Evolutionary conservation across 2,329 filamentous ascomycete genomes (phyloP).

Genomic region (Aspergillus tanneri): DNA sequence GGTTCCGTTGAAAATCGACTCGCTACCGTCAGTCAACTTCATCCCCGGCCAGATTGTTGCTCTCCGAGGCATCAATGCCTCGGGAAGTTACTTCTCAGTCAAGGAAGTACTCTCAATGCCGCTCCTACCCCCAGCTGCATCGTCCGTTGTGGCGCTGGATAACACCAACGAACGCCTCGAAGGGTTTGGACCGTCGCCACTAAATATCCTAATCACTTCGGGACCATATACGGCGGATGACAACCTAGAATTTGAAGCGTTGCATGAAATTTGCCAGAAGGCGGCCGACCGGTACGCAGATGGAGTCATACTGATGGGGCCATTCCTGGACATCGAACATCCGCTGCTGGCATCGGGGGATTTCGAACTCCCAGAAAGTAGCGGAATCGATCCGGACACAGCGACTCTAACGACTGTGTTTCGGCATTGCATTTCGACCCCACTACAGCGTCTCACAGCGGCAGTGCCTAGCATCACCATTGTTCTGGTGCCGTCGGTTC

Average conservation of each 20-base stretch:
- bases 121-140: slow-evolving; percentile 71
- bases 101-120: slow-evolving; percentile 74
- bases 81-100: slow-evolving; percentile 78
- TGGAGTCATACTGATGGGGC: slow-evolving; percentile 74
- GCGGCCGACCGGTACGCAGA: slow-evolving; percentile 75
- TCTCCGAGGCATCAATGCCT: slow-evolving; percentile 79
- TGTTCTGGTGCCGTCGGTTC: slow-evolving; percentile 76
- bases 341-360: slow-evolving; percentile 79
- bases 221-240: slow-evolving; percentile 92
- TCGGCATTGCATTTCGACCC: slow-evolving; percentile 71
- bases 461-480: slow-evolving; percentile 77
- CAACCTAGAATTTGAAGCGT: slow-evolving; percentile 84
- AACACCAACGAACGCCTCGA: slow-evolving; percentile 67
- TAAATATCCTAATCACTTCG: slow-evolving; percentile 74
- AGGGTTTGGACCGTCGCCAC: slow-evolving; percentile 64
- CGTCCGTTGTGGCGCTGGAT: slow-evolving; percentile 64
- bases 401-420: slow-evolving; percentile 82
- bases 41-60: slow-evolving; percentile 95
- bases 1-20: slow-evolving; percentile 74
- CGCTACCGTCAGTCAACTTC: slow-evolving; percentile 70
- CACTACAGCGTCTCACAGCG: slow-evolving; percentile 67
- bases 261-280: slow-evolving; percentile 76
- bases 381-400: slow-evolving; percentile 69
- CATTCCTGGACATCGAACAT: slow-evolving; percentile 90
- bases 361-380: slow-evolving; percentile 70